These are phyloP conservation scores for Clohesyomyces aquaticus DNA, from an alignment of 495 filamentous ascomycete species.

Conservation along the genomic window DNA sequence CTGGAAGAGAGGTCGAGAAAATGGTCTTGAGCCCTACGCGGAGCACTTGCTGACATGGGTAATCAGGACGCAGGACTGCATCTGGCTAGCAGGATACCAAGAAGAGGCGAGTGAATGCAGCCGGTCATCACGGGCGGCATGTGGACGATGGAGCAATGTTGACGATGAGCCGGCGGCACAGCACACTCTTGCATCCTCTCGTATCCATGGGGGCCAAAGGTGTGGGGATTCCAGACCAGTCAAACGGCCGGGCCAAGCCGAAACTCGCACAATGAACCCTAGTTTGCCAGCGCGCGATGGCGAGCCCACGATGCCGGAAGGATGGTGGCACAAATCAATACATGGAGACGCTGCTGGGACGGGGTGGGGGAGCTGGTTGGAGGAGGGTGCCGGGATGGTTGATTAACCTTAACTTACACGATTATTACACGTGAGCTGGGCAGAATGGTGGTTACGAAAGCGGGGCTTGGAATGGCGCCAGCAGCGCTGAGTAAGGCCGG, in stretches of 20 bases:
- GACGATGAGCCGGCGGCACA: slow-evolving; percentile 16
- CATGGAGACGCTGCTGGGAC: neutral
- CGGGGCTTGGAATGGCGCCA: slow-evolving; percentile 15
- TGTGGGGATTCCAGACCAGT: neutral
- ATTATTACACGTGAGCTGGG: slow-evolving; percentile 12
- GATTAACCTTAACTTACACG: neutral
- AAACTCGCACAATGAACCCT: neutral
- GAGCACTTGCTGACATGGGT: slow-evolving; percentile 19
- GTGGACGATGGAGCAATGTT: neutral
- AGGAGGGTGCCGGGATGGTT: neutral
- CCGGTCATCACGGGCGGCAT: slow-evolving; percentile 12
- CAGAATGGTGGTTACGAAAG: slow-evolving; percentile 15
- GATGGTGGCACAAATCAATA: slow-evolving; percentile 7
- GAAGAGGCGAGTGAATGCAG: slow-evolving; percentile 13
- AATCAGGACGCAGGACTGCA: slow-evolving; percentile 14
- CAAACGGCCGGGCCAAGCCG: neutral
- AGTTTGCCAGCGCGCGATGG: neutral
- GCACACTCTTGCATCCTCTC: neutral
- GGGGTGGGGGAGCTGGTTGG: neutral
- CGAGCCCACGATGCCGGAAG: no score
- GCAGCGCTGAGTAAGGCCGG: slow-evolving; percentile 17
- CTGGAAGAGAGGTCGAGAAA: slow-evolving; percentile 20
- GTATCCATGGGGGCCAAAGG: neutral
- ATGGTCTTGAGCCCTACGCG: neutral
- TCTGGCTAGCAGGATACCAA: slow-evolving; percentile 22